phyloP scores from a whole-genome alignment of 2,329 filamentous ascomycete species.

The Metarhizium brunneum region DNA sequence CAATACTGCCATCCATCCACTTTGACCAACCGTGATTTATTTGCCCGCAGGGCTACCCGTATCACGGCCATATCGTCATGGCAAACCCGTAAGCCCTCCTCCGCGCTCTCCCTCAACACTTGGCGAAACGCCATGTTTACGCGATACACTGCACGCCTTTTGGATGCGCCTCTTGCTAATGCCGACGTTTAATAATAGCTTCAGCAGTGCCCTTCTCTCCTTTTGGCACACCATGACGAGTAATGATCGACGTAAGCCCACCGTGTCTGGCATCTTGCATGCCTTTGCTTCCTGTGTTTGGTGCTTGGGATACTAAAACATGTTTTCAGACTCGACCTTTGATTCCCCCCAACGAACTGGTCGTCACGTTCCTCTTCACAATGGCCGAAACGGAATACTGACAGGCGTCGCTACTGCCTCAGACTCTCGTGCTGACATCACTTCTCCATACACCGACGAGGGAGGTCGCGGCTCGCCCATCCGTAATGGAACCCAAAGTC shows the following conservation, averaged over 20 bases:
- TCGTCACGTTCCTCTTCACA: constrained; percentile 78
- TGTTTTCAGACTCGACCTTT: constrained; percentile 69
- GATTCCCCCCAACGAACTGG: constrained; percentile 90
- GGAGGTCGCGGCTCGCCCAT: constrained; percentile 43
- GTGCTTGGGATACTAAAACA: not conserved
- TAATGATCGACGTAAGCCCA: constrained; percentile 56
- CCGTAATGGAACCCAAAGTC: constrained; percentile 38
- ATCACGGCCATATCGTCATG: constrained; percentile 6
- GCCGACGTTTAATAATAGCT: constrained; percentile 28
- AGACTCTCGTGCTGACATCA: constrained; percentile 80
- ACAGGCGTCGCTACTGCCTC: constrained; percentile 83
- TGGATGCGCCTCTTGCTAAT: not conserved
- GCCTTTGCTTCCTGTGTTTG: not conserved
- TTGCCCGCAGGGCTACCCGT: not conserved
- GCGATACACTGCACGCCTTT: not conserved
- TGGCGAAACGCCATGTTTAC: not conserved
- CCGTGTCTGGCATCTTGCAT: not conserved
- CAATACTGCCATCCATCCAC: no score
- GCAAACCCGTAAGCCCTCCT: constrained; percentile 12
- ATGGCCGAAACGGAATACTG: constrained; percentile 71
- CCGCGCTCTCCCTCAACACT: not conserved
- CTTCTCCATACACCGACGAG: constrained; percentile 70
- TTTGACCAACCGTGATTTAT: no score
- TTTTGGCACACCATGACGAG: constrained; percentile 92
- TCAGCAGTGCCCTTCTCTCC: constrained; percentile 68